Evolutionary conservation across 805 yeast species (phyloP).

Genomic region (Wickerhamomyces bovis): DNA sequence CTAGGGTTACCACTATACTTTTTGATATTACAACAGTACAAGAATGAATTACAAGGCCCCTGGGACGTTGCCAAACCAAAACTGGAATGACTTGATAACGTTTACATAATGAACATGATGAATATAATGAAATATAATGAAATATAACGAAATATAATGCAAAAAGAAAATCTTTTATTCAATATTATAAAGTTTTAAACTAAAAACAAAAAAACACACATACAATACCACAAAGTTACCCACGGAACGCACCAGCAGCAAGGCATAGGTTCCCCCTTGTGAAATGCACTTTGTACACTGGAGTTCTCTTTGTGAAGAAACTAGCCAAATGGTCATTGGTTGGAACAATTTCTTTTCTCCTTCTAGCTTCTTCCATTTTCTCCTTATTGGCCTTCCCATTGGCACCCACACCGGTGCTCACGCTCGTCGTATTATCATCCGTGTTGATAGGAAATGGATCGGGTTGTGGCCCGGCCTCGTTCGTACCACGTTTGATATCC

Average conservation of each 20-base stretch:
- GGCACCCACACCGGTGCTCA: conserved; percentile 12
- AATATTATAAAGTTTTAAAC: no score
- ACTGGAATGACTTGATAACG: conserved; percentile 1
- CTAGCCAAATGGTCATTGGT: conserved; percentile 89
- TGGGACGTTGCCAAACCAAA: conserved; percentile 87
- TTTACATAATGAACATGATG: not conserved
- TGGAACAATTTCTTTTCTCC: conserved; percentile 68
- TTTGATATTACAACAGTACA: conserved; percentile 65
- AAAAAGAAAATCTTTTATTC: no score
- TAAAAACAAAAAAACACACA: not conserved
- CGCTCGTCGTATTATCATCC: conserved; percentile 28
- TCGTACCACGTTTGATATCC: conserved; percentile 86
- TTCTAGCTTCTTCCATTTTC: conserved; percentile 42
- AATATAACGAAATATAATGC: no score
- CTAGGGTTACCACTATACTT: conserved; percentile 67
- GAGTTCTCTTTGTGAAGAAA: conserved; percentile 88
- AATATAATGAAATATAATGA: not conserved
- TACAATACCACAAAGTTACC: conserved; percentile 4
- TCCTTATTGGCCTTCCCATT: conserved; percentile 18
- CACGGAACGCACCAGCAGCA: conserved; percentile 81
- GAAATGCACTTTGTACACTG: conserved; percentile 88
- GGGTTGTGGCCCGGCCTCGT: conserved; percentile 71
- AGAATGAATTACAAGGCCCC: conserved; percentile 84
- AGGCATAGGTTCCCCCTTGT: conserved; percentile 86
- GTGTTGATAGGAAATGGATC: conserved; percentile 50